Evolutionary conservation across 495 filamentous ascomycete species (phyloP), one percentile per base, ranked within the genome.

Genomic region (Talaromyces thailandensis): DNA sequence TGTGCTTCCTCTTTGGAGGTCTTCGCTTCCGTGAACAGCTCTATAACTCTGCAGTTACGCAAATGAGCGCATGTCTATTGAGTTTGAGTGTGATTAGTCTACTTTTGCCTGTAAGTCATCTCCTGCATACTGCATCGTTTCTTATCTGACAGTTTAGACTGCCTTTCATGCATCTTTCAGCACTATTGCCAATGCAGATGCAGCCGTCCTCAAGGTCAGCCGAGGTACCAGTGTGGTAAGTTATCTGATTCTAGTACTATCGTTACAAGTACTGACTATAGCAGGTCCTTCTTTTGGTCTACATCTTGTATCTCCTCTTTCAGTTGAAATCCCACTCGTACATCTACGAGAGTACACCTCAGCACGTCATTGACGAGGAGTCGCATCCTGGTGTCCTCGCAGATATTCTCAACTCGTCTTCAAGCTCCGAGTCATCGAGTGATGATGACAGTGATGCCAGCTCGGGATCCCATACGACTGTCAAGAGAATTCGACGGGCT

Each of bases 41-140:
- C 63, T 96, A 96, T 76, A 96, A 96, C 73, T 94, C 85, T 74
- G 95, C 90, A 25, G 89, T 95, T 56, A 96, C 92, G 2, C 91
- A 96, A 74, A 96, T 94, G 89, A 96, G 92, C 68, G 91, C 92
- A 28, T 95, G 90, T 75, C 79, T 96, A 53, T 84, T 96, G 64
- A 92, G 90, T 77, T 76, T 96, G 73, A 91, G 88, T 69, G 92
- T 96, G 21, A 91, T 88, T 70, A 95, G 91, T 75, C 78, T 96
- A 4, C 75, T 95, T 2, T 73, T 95, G 6, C 90, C 90, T 18
- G 85, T 87, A 72, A 65, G 79, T 72, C 4, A 18, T 5, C 6
- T 45, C 18, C 4, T 25, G 23, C 58, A 48, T 40, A 53, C n/a
- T 56, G 62, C 21, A 25, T 28, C 4, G 7, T 51, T 40, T 11